Evolutionary conservation across 2,329 filamentous ascomycete genomes (phyloP).

Genomic region (Paracoccidioides brasiliensis): DNA sequence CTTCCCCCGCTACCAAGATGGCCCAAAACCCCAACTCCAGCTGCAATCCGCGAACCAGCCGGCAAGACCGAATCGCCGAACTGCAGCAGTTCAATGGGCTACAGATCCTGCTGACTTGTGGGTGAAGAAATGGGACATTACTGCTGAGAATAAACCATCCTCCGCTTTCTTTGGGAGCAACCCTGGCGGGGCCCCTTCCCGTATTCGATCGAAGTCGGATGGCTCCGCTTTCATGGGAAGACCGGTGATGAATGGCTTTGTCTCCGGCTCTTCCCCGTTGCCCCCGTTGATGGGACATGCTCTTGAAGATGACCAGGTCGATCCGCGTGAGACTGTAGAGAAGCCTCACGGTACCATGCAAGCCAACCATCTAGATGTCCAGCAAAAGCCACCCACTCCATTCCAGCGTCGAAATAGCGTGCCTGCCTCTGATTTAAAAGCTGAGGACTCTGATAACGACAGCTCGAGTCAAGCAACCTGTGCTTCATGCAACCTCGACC

Average conservation of each 20-base stretch:
- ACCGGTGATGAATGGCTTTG: conserved; percentile 22
- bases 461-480: conserved; percentile 37
- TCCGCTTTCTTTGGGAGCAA: background rate
- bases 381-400: background rate
- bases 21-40: conserved; percentile 7
- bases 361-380: background rate
- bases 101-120: background rate
- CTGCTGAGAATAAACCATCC: conserved; percentile 1
- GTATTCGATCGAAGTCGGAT: conserved; percentile 31
- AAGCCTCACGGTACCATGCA: background rate
- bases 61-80: conserved; percentile 16
- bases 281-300: conserved; percentile 5
- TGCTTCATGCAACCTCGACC: conserved; percentile 43
- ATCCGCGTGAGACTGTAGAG: background rate
- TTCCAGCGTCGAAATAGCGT: conserved; percentile 1
- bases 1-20: conserved; percentile 14
- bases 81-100: conserved; percentile 2
- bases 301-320: conserved; percentile 6
- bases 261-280: background rate
- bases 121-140: conserved; percentile 1
- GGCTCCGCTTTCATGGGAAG: conserved; percentile 28
- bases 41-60: conserved; percentile 16
- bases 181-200: conserved; percentile 17
- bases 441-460: conserved; percentile 5
- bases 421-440: background rate